Evolutionary conservation across 2,329 filamentous ascomycete genomes (phyloP).

Genomic region (Verticillium zaregamsianum): DNA sequence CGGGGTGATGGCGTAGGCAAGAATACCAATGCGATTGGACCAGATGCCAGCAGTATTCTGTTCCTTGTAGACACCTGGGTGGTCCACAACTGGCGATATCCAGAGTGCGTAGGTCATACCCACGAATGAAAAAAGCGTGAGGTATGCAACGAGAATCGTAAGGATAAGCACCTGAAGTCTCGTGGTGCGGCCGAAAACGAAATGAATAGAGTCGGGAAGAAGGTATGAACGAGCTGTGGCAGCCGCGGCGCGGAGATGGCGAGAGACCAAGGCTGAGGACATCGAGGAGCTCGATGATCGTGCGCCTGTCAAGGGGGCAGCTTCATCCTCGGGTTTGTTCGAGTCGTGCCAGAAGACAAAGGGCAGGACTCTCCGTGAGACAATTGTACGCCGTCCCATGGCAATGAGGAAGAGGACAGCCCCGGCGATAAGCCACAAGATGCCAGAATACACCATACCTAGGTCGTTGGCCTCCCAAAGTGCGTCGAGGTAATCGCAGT

Average conservation of each 20-base stretch:
- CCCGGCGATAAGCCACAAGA: conserved; percentile 43
- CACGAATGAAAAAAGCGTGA: conserved; percentile 64
- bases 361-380: conserved; percentile 9
- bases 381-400: conserved; percentile 19
- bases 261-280: conserved; percentile 30
- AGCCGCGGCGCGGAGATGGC: conserved; percentile 17
- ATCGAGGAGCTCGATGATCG: conserved; percentile 9
- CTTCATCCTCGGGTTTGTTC: conserved; percentile 8
- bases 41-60: conserved; percentile 63
- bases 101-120: conserved; percentile 66
- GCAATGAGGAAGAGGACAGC: conserved; percentile 42
- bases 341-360: conserved; percentile 8
- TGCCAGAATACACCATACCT: conserved; percentile 46
- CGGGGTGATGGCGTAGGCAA: conserved; percentile 72
- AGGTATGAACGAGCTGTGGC: conserved; percentile 36
- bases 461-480: conserved; percentile 45
- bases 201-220: conserved; percentile 55
- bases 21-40: conserved; percentile 64
- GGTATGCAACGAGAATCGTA: conserved; percentile 52
- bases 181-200: conserved; percentile 63
- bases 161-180: conserved; percentile 64
- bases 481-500: conserved; percentile 46
- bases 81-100: conserved; percentile 62
- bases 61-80: conserved; percentile 54
- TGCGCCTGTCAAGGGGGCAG: conserved; percentile 11